phyloP scores from a whole-genome alignment of 2,329 filamentous ascomycete genomes.

The Hortaea sp. region DNA sequence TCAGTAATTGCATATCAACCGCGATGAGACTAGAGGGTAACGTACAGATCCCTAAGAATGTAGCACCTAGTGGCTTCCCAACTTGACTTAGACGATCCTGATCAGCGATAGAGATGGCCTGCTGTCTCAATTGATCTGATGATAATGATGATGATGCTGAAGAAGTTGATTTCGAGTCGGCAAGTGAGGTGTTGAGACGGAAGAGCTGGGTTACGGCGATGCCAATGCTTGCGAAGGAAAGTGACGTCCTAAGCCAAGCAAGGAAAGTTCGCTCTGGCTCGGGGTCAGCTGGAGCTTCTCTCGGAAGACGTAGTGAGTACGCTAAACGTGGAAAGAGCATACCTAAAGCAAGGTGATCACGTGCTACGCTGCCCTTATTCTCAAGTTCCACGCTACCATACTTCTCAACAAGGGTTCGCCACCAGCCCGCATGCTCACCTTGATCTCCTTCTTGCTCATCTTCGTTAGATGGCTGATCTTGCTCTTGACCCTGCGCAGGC shows the following conservation, averaged over 20 bases:
- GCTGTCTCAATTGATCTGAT: background rate
- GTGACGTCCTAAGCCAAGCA: conserved; percentile 72
- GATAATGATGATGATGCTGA: conserved; percentile 5
- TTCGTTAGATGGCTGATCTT: background rate
- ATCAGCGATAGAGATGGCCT: conserved; percentile 8
- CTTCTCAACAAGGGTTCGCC: conserved; percentile 45
- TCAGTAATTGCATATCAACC: background rate
- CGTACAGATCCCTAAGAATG: conserved; percentile 57
- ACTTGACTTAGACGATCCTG: conserved; percentile 45
- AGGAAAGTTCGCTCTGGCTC: conserved; percentile 67
- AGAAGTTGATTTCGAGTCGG: conserved; percentile 11
- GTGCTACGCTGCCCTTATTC: conserved; percentile 74
- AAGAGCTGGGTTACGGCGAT: conserved; percentile 79
- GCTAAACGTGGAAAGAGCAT: conserved; percentile 12
- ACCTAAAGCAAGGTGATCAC: conserved; percentile 76
- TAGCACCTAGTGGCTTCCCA: conserved; percentile 64
- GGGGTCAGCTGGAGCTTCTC: background rate
- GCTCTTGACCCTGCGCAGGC: background rate
- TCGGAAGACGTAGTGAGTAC: background rate
- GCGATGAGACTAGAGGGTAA: background rate
- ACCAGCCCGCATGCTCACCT: conserved; percentile 36
- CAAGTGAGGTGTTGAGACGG: conserved; percentile 62
- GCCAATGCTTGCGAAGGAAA: conserved; percentile 73
- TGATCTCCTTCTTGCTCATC: conserved; percentile 9
- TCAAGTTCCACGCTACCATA: conserved; percentile 65